Conservation (phyloP, 1,284 basidiomycete species). For the Papiliotrema laurentii region DNA sequence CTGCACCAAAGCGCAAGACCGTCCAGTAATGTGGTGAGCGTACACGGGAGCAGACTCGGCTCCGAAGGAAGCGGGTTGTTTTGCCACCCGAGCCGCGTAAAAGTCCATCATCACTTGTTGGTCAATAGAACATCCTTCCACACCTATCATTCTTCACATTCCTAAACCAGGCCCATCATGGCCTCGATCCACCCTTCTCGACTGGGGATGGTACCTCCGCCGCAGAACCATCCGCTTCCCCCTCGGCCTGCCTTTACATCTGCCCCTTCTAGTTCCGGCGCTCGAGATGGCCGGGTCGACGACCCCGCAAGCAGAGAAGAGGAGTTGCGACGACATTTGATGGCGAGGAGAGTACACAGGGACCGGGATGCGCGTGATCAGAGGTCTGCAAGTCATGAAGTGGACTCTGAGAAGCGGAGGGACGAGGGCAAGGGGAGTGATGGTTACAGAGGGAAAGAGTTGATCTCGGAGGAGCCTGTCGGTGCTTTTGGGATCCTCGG, state of each 20-base stretch:
- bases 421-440: too few relatives aligned
- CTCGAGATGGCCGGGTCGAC: not conserved
- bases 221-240: not conserved
- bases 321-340: not conserved
- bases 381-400: not conserved
- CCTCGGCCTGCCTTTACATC: not conserved
- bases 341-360: not conserved
- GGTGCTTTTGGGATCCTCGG: not conserved
- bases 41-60: too few relatives aligned
- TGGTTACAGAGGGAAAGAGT: not conserved
- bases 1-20: too few relatives aligned
- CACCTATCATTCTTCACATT: not conserved
- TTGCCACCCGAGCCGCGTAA: too few relatives aligned
- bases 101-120: too few relatives aligned
- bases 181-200: slow-evolving; percentile 6
- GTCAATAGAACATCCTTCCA: not conserved
- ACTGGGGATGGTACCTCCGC: not conserved
- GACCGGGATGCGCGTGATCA: not conserved
- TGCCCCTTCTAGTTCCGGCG: not conserved
- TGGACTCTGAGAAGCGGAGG: too few relatives aligned
- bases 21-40: too few relatives aligned
- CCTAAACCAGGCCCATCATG: not conserved
- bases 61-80: too few relatives aligned
- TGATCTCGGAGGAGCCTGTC: not conserved
- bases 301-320: not conserved